These are phyloP conservation scores for Nematocida homosporus DNA, from an alignment of 371 early-diverging fungal species.

Conservation along the genomic window DNA sequence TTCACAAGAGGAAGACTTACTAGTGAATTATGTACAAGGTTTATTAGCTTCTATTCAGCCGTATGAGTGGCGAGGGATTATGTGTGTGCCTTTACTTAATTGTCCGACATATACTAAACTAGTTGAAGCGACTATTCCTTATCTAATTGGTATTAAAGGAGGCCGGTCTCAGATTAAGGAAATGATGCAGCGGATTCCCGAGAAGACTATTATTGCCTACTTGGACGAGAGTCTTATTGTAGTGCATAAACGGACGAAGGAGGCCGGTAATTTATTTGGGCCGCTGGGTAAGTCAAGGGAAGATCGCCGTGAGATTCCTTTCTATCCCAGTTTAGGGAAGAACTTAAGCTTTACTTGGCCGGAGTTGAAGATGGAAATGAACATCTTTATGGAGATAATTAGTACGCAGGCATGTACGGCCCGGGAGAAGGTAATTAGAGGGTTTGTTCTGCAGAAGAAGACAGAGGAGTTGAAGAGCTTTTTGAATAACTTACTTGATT, in stretches of 20 bases:
- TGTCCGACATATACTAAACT: slow-evolving; percentile 22
- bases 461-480: background rate
- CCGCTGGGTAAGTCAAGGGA: slow-evolving; percentile 2
- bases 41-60: slow-evolving; percentile 27
- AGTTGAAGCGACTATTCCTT: slow-evolving; percentile 45
- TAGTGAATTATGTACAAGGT: slow-evolving; percentile 30
- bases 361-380: slow-evolving; percentile 21
- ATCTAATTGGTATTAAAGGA: slow-evolving; percentile 29
- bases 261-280: slow-evolving; percentile 5
- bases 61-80: slow-evolving; percentile 38
- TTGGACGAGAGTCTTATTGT: slow-evolving; percentile 35
- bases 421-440: slow-evolving; percentile 33
- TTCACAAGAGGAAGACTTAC: background rate
- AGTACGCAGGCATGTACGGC: slow-evolving; percentile 30
- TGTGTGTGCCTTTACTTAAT: slow-evolving; percentile 5
- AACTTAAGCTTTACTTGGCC: slow-evolving; percentile 31
- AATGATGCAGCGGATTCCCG: slow-evolving; percentile 12
- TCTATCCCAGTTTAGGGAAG: slow-evolving; percentile 33
- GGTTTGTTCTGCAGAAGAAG: background rate
- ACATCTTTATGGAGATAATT: slow-evolving; percentile 44
- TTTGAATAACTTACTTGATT: slow-evolving; percentile 5
- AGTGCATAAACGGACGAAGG: background rate
- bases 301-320: slow-evolving; percentile 17
- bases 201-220: slow-evolving; percentile 37
- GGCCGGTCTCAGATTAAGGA: background rate